Evolutionary conservation across 164 flowering plant genomes (phyloP).

Genomic region (Aristolochia contorta): DNA sequence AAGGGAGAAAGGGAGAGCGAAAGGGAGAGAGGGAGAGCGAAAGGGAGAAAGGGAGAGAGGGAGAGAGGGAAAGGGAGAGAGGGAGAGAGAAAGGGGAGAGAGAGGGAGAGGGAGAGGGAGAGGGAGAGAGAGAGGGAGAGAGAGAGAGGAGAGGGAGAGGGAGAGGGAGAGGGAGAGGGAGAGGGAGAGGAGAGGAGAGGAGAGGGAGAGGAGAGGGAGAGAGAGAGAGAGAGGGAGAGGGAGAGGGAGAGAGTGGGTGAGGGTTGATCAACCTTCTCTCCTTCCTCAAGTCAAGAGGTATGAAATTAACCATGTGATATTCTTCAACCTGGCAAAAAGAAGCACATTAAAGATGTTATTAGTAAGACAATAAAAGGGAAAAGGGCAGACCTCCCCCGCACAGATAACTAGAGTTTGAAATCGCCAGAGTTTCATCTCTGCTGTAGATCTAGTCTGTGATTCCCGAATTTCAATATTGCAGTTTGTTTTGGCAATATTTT

Average conservation of each 20-base stretch:
- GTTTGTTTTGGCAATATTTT: too few relatives aligned
- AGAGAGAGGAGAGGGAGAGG: constrained; percentile 3
- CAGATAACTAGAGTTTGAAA: neutral
- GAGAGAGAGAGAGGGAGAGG: too few relatives aligned
- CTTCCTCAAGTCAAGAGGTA: constrained; percentile 59
- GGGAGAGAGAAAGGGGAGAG: constrained; percentile 6
- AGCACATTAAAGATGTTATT: neutral
- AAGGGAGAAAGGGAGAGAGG: constrained; percentile 13
- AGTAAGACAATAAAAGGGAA: neutral
- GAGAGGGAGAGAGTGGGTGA: constrained; percentile 6
- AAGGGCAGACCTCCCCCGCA: neutral
- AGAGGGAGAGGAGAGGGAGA: neutral
- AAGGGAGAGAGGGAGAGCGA: constrained; percentile 9
- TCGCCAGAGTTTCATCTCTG: neutral
- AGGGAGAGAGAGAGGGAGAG: neutral
- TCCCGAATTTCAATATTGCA: too few relatives aligned
- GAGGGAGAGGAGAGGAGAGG: constrained; percentile 14
- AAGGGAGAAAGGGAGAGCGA: neutral
- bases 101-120: neutral
- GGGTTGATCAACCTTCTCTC: constrained; percentile 28
- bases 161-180: constrained; percentile 5
- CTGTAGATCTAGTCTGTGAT: too few relatives aligned
- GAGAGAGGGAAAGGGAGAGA: neutral
- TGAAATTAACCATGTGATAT: constrained; percentile 57
- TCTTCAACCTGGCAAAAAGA: constrained; percentile 38